Evolutionary conservation across 2,329 filamentous ascomycete genomes (phyloP).

Genomic region (Trichothecium sympodiale): DNA sequence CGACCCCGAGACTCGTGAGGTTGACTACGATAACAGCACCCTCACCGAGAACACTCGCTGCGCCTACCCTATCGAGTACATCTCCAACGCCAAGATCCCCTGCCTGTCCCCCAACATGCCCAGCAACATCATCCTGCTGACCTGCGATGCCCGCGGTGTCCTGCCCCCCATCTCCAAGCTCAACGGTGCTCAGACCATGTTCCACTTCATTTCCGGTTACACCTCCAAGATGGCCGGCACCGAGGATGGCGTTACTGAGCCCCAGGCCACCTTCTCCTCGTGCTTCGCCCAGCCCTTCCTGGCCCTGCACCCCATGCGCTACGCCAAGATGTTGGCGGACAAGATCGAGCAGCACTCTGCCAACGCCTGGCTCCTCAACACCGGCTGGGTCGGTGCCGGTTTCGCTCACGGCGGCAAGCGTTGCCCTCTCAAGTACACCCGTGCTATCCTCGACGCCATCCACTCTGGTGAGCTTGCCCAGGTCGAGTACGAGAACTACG

Average conservation of each 20-base stretch:
- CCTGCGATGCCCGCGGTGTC: conserved; percentile 94
- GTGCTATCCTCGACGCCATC: conserved; percentile 95
- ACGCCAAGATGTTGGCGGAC: conserved; percentile 95
- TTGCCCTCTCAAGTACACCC: conserved; percentile 97
- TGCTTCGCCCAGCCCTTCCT: conserved; percentile 99
- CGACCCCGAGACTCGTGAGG: conserved; percentile 74
- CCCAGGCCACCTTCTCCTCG: conserved; percentile 96
- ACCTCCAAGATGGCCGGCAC: conserved; percentile 99
- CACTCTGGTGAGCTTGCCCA: conserved; percentile 94
- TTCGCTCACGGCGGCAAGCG: conserved; percentile 88
- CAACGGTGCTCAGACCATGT: conserved; percentile 92
- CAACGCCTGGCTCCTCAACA: conserved; percentile 98
- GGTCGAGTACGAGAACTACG: conserved; percentile 88
- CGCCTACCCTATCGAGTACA: conserved; percentile 99
- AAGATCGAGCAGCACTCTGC: conserved; percentile 94
- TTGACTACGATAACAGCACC: conserved; percentile 92
- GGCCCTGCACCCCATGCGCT: conserved; percentile 97
- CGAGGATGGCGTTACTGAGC: conserved; percentile 92
- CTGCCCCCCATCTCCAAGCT: conserved; percentile 97
- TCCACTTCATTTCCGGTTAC: conserved; percentile 99
- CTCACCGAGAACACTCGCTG: conserved; percentile 97
- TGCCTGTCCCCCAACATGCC: conserved; percentile 82
- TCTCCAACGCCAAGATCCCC: conserved; percentile 96
- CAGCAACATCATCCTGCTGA: conserved; percentile 94
- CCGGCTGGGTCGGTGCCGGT: conserved; percentile 90